Percentiles rank a stretch among this genome's conserved stretches.
Conservation (phyloP, 2,329 filamentous ascomycete species). For the Massarina eburnea region DNA sequence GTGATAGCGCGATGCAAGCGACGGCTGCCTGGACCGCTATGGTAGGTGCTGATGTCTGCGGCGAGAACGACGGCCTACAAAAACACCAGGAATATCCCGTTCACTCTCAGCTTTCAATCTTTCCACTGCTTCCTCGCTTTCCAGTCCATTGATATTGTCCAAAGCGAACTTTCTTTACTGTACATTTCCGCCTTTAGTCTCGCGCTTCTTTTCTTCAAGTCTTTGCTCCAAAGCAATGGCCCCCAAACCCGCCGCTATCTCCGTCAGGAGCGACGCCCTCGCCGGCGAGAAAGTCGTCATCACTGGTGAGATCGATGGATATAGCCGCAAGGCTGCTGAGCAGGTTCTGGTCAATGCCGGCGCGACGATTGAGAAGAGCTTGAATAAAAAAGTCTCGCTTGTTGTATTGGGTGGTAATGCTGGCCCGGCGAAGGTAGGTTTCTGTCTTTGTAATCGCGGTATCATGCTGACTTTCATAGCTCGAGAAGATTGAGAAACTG, state of each 20-base stretch:
- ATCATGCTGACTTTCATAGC: conserved; percentile 18
- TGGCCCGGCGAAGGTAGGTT: conserved; percentile 72
- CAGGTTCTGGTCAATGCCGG: conserved; percentile 19
- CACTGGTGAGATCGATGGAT: conserved; percentile 20
- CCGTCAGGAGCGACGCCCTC: conserved; percentile 16
- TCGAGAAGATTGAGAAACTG: conserved; percentile 75
- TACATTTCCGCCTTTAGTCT: not conserved
- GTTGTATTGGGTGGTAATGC: conserved; percentile 87
- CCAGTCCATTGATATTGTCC: not conserved
- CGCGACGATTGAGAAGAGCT: conserved; percentile 22
- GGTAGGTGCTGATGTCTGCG: conserved; percentile 2
- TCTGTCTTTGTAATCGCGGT: not conserved
- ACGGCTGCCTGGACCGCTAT: conserved; percentile 6
- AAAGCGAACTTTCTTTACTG: not conserved
- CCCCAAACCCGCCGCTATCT: conserved; percentile 8
- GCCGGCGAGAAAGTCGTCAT: conserved; percentile 17
- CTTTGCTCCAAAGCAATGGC: conserved; percentile 13
- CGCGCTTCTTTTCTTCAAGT: not conserved
- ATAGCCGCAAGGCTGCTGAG: conserved; percentile 15
- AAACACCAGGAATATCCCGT: conserved; percentile 1
- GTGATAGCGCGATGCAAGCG: conserved; percentile 7
- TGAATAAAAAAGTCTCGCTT: conserved; percentile 28
- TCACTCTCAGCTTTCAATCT: conserved; percentile 1
- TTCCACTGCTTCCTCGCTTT: not conserved
- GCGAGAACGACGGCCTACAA: conserved; percentile 9